Percentiles rank a stretch among this genome's conserved stretches.
phyloP scores from a whole-genome alignment of 2,329 filamentous ascomycete genomes.

The Tolypocladium nubicola region DNA sequence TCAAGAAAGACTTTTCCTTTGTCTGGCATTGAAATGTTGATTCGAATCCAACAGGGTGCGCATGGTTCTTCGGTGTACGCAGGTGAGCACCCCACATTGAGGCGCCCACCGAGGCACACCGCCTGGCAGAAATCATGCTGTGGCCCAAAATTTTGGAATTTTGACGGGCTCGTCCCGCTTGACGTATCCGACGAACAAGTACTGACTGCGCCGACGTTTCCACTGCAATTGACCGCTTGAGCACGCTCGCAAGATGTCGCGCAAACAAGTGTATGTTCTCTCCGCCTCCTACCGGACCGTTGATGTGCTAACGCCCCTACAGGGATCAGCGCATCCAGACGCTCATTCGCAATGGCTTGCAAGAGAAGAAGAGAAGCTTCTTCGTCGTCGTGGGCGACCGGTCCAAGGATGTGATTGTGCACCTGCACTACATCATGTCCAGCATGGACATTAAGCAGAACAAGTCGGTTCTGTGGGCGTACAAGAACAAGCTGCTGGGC shows the following conservation, averaged over 20 bases:
- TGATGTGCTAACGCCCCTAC: neutral
- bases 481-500: constrained; percentile 93
- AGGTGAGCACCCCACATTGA: neutral
- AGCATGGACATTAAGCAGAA: constrained; percentile 77
- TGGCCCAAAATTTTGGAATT: constrained; percentile 29
- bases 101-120: constrained; percentile 13
- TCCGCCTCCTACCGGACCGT: neutral
- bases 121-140: constrained; percentile 27
- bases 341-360: constrained; percentile 82
- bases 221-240: constrained; percentile 13
- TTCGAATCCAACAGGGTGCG: neutral
- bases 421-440: constrained; percentile 85
- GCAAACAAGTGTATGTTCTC: constrained; percentile 42
- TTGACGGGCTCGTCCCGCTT: constrained; percentile 5
- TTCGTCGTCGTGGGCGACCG: constrained; percentile 89
- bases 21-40: neutral
- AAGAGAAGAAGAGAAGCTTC: constrained; percentile 96
- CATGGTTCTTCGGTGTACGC: neutral
- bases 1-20: too few relatives aligned
- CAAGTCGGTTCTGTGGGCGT: constrained; percentile 95
- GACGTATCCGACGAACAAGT: neutral
- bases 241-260: constrained; percentile 38
- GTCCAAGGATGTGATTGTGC: constrained; percentile 92
- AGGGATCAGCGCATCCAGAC: constrained; percentile 85
- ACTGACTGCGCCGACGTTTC: constrained; percentile 14